phyloP scores from a whole-genome alignment of 768 basidiomycete species.

The Tricholoma terreum region DNA sequence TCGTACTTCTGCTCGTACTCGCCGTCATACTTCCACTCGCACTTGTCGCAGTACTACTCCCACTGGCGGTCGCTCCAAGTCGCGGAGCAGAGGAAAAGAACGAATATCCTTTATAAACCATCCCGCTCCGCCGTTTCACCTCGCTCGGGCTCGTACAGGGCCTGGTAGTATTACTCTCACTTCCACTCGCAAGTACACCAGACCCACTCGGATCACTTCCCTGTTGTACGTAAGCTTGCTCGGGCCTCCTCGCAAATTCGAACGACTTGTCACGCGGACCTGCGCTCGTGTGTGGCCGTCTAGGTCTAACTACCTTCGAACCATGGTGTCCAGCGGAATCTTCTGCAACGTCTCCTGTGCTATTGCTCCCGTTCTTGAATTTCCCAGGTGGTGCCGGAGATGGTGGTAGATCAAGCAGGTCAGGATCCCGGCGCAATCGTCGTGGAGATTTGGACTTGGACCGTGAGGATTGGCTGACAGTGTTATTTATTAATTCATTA shows the following conservation, averaged over 20 bases:
- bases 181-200: constrained; percentile 7
- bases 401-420: constrained; percentile 30
- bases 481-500: constrained; percentile 37
- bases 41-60: constrained; percentile 33
- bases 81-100: constrained; percentile 20
- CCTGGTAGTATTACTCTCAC: constrained; percentile 1
- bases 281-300: constrained; percentile 74
- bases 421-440: constrained; percentile 35
- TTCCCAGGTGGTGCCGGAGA: constrained; percentile 34
- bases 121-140: constrained; percentile 16
- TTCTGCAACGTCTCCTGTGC: constrained; percentile 10
- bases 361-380: constrained; percentile 8
- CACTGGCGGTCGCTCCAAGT: constrained; percentile 25
- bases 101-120: constrained; percentile 9
- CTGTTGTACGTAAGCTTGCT: background rate
- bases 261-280: constrained; percentile 58
- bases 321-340: background rate
- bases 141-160: constrained; percentile 16
- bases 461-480: constrained; percentile 27
- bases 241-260: constrained; percentile 20
- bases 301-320: constrained; percentile 21
- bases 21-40: constrained; percentile 21
- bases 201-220: constrained; percentile 5
- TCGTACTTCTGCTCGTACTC: constrained; percentile 25
- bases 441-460: constrained; percentile 61